Conservation (phyloP, 169 alveolate genomes). For the Plasmodium billcollinsi region DNA sequence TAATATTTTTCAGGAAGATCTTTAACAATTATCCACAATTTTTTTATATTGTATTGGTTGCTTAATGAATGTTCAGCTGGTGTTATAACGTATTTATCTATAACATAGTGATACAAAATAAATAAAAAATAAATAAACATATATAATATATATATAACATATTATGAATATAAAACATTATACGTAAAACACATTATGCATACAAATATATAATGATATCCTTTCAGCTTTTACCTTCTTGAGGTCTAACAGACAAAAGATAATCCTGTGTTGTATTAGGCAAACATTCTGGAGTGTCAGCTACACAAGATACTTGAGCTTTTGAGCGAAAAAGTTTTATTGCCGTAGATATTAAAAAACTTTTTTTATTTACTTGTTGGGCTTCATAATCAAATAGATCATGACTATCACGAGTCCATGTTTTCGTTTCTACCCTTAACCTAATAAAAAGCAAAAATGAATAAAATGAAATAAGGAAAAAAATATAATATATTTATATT, state of each 20-base stretch:
- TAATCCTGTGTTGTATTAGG: constrained; percentile 72
- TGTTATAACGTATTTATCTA: constrained; percentile 78
- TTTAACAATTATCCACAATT: constrained; percentile 93
- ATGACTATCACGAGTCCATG: constrained; percentile 97
- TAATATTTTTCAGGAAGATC: constrained; percentile 89
- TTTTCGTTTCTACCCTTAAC: constrained; percentile 89
- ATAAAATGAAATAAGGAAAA: background rate
- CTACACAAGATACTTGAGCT: constrained; percentile 75
- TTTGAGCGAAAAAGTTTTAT: constrained; percentile 72
- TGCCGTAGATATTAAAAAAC: constrained; percentile 80
- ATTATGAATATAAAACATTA: no score
- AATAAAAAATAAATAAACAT: no score
- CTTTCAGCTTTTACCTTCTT: constrained; percentile 40
- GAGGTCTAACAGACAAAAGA: constrained; percentile 68
- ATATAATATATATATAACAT: background rate
- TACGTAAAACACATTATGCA: background rate
- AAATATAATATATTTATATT: no score
- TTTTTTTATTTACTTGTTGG: constrained; percentile 86
- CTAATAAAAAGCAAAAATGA: constrained; percentile 63
- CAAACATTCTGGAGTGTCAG: constrained; percentile 67
- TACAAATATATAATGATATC: background rate
- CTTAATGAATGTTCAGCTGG: constrained; percentile 84
- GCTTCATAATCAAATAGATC: constrained; percentile 97
- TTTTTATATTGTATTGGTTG: constrained; percentile 86
- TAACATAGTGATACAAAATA: background rate